Evolutionary conservation across 1,284 basidiomycete species (phyloP).

Genomic region (Schizophyllum commune): DNA sequence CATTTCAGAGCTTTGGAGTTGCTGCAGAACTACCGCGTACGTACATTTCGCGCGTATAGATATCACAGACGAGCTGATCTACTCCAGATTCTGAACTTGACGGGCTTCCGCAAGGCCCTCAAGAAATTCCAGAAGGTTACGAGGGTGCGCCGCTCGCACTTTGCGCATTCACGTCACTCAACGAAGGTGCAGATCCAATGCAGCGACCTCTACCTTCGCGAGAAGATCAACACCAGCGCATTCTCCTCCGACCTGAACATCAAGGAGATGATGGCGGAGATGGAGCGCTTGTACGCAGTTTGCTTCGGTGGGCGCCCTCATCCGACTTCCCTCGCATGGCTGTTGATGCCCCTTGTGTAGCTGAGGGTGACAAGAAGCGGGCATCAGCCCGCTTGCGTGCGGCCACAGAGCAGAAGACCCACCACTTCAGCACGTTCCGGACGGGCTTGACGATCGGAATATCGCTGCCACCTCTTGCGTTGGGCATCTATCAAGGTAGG

Average conservation of each 20-base stretch:
- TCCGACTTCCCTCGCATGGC: background rate
- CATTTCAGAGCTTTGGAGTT: conserved; percentile 70
- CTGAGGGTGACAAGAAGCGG: conserved; percentile 76
- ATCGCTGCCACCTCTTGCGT: conserved; percentile 64
- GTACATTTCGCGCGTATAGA: background rate
- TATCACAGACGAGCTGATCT: conserved; percentile 18
- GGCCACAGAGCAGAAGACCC: conserved; percentile 46
- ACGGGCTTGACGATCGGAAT: conserved; percentile 75
- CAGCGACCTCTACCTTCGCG: conserved; percentile 70
- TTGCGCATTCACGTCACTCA: background rate
- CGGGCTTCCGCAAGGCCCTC: conserved; percentile 85
- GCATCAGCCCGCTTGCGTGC: conserved; percentile 67
- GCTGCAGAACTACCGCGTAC: conserved; percentile 80
- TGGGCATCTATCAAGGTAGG: conserved; percentile 71
- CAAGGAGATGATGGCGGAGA: conserved; percentile 61
- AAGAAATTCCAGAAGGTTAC: conserved; percentile 93
- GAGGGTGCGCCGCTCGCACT: conserved; percentile 39
- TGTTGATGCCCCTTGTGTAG: conserved; percentile 33
- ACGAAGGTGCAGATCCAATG: conserved; percentile 38
- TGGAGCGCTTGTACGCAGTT: conserved; percentile 66
- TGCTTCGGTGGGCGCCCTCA: conserved; percentile 55
- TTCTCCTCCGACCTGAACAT: conserved; percentile 60
- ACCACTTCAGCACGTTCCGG: conserved; percentile 73
- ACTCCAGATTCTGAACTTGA: conserved; percentile 73
- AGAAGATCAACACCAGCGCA: conserved; percentile 60